Base-by-base conservation (phyloP, 371 early-diverging fungal genomes). In the Lichtheimia ramosa region DNA sequence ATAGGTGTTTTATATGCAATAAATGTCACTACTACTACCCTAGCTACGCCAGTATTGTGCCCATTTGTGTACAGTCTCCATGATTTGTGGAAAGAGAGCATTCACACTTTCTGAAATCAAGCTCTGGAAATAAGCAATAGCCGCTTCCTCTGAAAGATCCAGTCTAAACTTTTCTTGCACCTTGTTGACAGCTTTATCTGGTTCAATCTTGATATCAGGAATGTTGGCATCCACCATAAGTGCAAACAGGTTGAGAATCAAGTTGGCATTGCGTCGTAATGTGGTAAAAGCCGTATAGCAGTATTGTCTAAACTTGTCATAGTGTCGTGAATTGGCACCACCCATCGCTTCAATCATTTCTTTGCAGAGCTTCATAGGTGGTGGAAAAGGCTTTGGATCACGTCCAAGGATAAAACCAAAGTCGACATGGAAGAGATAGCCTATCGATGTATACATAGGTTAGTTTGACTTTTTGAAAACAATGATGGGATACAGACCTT, bases 271-370 rank as follows among this genome's bases (percentile, higher is more conserved):
- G 65, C 95, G 93, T 43, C 99, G 84, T 16, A 97, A 79, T 40
- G 90, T 92, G 56, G 91, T 94, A 73, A 93, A 99, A 0, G 98
- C 93, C 4, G 92, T 91, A 73, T 92, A 96, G 64, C 95, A 96
- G 68, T 92, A 92, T 50, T 89, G 87, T 66, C 88, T 85, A 79
- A 99, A 99, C 54, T 87, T 83, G 61, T 88, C 85, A 72, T 94
- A 97, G 55, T 88, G 84, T 14, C 78, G 82, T 2, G 92, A 91
- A 49, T 84, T 78, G 23, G 91, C 85, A 12, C 98, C 97, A 43
- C 97, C 97, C 97, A 99, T 96, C 0, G 93, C 95, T 64, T 99
- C 99, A 23, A 97, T 95, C 98, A 99, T 99, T 77, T 99, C 99
- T 69, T 95, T 96, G 67, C 94, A 95, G 25, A 99, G 87, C 69